Percentiles rank a stretch among this genome's conserved stretches.
phyloP scores from a whole-genome alignment of 176 grass and related monocot genomes.

The Puccinellia tenuiflora region DNA sequence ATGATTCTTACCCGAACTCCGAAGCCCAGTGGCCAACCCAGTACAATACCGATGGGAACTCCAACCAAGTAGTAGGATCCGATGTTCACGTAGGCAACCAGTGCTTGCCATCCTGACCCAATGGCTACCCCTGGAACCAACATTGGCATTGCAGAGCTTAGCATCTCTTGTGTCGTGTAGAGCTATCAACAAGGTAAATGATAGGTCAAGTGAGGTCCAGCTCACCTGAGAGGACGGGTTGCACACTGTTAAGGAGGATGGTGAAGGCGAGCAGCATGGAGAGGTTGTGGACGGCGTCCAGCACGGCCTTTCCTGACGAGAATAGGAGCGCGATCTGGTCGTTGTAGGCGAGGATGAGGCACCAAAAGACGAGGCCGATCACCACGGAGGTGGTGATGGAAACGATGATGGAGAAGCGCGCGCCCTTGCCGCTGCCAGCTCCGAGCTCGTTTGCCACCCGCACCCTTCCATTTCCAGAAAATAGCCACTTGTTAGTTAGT shows the following conservation, averaged over 20 bases:
- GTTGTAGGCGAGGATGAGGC: conserved; percentile 36
- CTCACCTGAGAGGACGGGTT: conserved; percentile 50
- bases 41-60: conserved; percentile 35
- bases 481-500: neutral
- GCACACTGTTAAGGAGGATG: conserved; percentile 54
- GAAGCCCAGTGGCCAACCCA: conserved; percentile 39
- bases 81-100: conserved; percentile 61
- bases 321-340: conserved; percentile 42
- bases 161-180: neutral
- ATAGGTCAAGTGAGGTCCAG: neutral
- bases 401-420: conserved; percentile 45
- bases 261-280: conserved; percentile 45
- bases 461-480: conserved; percentile 10
- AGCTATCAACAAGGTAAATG: neutral
- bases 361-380: conserved; percentile 48
- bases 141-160: neutral
- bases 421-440: conserved; percentile 32
- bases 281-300: conserved; percentile 29
- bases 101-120: conserved; percentile 52
- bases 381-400: conserved; percentile 37
- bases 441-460: conserved; percentile 56
- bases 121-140: conserved; percentile 50
- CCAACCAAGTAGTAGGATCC: conserved; percentile 59
- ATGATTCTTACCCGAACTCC: conserved; percentile 40
- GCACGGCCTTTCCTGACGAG: conserved; percentile 29